A percentile compares a stretch with the other conserved stretches of the same genome.
Evolutionary conservation across 163 green algal species (phyloP).

Genomic region (Trebouxiophyceae sp.): DNA sequence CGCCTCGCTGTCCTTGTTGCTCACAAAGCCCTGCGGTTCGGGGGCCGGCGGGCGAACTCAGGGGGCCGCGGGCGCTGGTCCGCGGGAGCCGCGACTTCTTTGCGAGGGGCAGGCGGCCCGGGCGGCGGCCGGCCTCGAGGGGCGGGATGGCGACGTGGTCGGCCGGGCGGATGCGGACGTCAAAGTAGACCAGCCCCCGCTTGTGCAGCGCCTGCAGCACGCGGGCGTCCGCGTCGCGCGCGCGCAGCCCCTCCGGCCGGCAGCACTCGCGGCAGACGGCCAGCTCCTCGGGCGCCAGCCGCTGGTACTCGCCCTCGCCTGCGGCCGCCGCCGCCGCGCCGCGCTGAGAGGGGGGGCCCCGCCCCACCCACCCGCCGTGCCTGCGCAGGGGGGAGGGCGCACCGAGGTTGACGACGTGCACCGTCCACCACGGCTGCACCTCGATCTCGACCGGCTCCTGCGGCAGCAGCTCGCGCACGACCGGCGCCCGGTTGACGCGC

Average conservation of each 20-base stretch:
- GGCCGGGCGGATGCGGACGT: conserved; percentile 63
- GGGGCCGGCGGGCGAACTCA: too few relatives aligned
- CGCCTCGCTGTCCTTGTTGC: conserved; percentile 68
- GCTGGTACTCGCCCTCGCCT: conserved; percentile 60
- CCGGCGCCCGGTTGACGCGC: conserved; percentile 79
- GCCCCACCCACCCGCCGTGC: neutral
- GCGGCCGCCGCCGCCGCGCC: neutral
- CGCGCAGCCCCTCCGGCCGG: conserved; percentile 8
- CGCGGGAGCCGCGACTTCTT: too few relatives aligned
- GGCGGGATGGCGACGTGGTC: conserved; percentile 82
- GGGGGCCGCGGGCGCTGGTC: too few relatives aligned
- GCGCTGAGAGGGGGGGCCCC: too few relatives aligned
- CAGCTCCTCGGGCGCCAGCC: conserved; percentile 59
- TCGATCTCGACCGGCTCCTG: conserved; percentile 28
- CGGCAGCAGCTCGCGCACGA: conserved; percentile 77
- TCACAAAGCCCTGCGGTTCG: conserved; percentile 77
- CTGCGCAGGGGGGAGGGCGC: conserved; percentile 10
- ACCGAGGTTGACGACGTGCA: conserved; percentile 77
- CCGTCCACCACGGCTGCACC: conserved; percentile 76
- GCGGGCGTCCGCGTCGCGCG: conserved; percentile 20
- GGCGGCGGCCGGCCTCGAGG: conserved; percentile 61
- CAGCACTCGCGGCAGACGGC: conserved; percentile 13
- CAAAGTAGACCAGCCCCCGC: conserved; percentile 72
- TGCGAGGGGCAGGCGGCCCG: too few relatives aligned
- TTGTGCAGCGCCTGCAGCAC: conserved; percentile 55